phyloP scores from a whole-genome alignment of 805 yeast species.

The Teunomyces gatunensis region DNA sequence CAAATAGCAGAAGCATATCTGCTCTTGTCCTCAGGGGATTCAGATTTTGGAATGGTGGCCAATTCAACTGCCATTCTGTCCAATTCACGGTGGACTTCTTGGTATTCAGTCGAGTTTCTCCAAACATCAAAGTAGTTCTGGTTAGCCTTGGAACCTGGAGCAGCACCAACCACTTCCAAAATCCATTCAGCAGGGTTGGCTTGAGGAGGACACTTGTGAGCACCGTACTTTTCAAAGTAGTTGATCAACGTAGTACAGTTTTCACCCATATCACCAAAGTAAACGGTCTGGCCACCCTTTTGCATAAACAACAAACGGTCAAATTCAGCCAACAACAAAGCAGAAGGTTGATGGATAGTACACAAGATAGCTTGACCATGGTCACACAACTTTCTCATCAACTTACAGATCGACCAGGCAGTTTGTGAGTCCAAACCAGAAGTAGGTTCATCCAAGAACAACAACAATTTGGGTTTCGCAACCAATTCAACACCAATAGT shows the following conservation, averaged over 20 bases:
- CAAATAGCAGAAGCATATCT: conserved; percentile 25
- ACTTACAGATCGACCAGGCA: conserved; percentile 65
- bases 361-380: conserved; percentile 75
- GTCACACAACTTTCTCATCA: conserved; percentile 63
- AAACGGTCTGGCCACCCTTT: conserved; percentile 77
- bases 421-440: conserved; percentile 43
- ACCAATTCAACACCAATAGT: conserved; percentile 41
- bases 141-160: conserved; percentile 70
- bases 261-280: conserved; percentile 77
- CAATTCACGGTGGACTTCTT: conserved; percentile 11
- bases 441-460: conserved; percentile 42
- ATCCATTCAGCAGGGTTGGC: conserved; percentile 74
- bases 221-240: conserved; percentile 73
- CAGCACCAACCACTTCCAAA: conserved; percentile 74
- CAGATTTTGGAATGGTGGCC: conserved; percentile 23
- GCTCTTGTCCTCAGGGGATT: conserved; percentile 21
- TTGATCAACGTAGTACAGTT: conserved; percentile 55
- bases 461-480: conserved; percentile 36
- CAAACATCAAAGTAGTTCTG: conserved; percentile 71
- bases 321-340: conserved; percentile 63
- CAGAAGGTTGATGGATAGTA: conserved; percentile 79
- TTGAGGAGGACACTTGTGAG: conserved; percentile 43
- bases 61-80: conserved; percentile 13
- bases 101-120: conserved; percentile 31
- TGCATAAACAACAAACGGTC: conserved; percentile 64